Evolutionary conservation across 768 basidiomycete genomes (phyloP).

Genomic region (Agrocybe pediades): DNA sequence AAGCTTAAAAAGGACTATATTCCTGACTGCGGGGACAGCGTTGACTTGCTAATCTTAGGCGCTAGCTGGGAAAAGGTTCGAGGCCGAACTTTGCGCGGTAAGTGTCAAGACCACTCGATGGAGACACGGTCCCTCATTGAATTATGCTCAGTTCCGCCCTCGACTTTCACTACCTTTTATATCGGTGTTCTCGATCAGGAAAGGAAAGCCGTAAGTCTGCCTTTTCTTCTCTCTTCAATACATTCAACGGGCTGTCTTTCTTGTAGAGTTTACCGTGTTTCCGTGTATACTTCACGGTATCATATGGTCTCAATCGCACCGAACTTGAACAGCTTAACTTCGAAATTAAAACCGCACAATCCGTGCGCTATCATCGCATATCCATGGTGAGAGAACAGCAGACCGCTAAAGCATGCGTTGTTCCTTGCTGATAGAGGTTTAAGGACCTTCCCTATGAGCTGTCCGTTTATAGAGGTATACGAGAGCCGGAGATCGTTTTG

Average conservation of each 20-base stretch:
- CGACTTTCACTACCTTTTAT: conserved; percentile 78
- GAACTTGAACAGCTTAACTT: conserved; percentile 77
- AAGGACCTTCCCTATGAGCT: conserved; percentile 55
- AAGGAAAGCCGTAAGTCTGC: conserved; percentile 18
- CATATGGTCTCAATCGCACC: conserved; percentile 71
- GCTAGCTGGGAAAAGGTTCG: conserved; percentile 81
- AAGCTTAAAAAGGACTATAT: conserved; percentile 93
- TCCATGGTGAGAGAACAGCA: conserved; percentile 2
- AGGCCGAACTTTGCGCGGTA: conserved; percentile 76
- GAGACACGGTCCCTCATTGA: not conserved
- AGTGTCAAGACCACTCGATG: conserved; percentile 9
- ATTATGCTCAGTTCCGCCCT: conserved; percentile 58
- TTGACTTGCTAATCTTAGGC: conserved; percentile 79
- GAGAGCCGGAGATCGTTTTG: conserved; percentile 58
- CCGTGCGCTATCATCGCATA: conserved; percentile 19
- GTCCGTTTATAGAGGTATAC: conserved; percentile 46
- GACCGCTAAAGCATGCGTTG: not conserved
- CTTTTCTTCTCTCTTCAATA: not conserved
- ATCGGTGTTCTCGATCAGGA: conserved; percentile 66
- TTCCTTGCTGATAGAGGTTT: conserved; percentile 7
- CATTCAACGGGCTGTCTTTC: not conserved
- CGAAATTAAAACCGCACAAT: conserved; percentile 49
- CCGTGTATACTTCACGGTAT: conserved; percentile 71
- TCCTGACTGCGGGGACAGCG: conserved; percentile 75
- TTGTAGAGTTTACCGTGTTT: conserved; percentile 51